These are phyloP conservation scores for Phytophthora tubulina DNA, from an alignment of 352 stramenopile genomes.

Conservation along the genomic window DNA sequence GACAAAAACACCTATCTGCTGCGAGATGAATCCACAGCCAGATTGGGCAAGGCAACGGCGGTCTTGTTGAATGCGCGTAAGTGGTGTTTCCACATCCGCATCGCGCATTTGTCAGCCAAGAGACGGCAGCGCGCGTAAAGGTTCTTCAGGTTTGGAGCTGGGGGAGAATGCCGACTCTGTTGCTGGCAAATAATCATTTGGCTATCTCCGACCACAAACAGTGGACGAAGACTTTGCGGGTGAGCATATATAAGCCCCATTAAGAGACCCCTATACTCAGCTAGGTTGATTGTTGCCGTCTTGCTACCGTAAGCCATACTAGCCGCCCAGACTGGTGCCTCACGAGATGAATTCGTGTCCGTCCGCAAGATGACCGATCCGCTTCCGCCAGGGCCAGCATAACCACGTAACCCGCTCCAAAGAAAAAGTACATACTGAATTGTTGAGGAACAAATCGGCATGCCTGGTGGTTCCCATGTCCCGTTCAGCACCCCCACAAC, in stretches of 20 bases:
- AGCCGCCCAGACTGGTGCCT: neutral
- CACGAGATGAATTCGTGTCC: neutral
- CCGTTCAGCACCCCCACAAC: too few relatives aligned
- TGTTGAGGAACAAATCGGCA: too few relatives aligned
- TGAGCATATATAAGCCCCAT: neutral
- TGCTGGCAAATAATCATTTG: neutral
- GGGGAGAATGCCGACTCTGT: neutral
- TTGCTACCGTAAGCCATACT: neutral
- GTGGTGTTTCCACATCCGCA: neutral
- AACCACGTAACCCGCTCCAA: neutral
- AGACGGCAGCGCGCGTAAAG: neutral
- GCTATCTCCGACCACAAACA: neutral
- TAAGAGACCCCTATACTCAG: neutral
- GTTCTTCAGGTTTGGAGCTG: neutral
- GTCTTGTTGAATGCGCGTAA: neutral
- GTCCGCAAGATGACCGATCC: neutral
- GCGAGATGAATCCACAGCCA: neutral
- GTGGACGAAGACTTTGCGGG: neutral
- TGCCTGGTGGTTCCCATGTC: too few relatives aligned
- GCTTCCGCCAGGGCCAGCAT: neutral
- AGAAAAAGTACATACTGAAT: neutral
- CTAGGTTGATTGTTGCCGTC: neutral
- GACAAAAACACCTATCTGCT: too few relatives aligned
- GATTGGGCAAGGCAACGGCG: neutral
- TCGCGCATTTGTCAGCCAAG: too few relatives aligned